phyloP scores from a whole-genome alignment of 495 filamentous ascomycete genomes.

The Annulohypoxylon nitens region DNA sequence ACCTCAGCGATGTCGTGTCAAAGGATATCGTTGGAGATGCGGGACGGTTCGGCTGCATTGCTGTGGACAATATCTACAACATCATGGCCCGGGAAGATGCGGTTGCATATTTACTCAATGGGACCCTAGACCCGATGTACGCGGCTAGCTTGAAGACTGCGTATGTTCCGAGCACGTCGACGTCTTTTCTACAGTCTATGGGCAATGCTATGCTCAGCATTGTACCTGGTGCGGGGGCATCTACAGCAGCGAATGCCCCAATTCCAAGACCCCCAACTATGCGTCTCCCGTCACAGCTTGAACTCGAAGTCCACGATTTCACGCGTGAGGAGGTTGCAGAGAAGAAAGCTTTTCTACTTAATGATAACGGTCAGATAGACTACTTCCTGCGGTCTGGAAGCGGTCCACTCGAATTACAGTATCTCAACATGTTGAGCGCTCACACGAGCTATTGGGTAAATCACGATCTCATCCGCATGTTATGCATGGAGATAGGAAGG shows the following conservation, averaged over 20 bases:
- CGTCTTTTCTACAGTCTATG: slow-evolving; percentile 75
- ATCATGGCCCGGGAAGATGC: slow-evolving; percentile 76
- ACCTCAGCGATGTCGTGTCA: slow-evolving; percentile 69
- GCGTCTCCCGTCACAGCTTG: slow-evolving; percentile 88
- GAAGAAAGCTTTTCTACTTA: slow-evolving; percentile 85
- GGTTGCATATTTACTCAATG: slow-evolving; percentile 93
- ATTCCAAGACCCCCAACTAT: slow-evolving; percentile 57
- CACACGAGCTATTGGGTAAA: slow-evolving; percentile 94
- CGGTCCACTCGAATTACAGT: slow-evolving; percentile 91
- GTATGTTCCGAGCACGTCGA: slow-evolving; percentile 78
- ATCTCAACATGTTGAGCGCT: slow-evolving; percentile 96
- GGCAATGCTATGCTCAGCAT: slow-evolving; percentile 72
- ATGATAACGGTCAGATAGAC: slow-evolving; percentile 96
- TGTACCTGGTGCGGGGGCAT: slow-evolving; percentile 47
- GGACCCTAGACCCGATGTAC: slow-evolving; percentile 84
- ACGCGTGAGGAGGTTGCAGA: slow-evolving; percentile 92
- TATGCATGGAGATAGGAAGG: slow-evolving; percentile 89
- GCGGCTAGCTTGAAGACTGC: slow-evolving; percentile 81
- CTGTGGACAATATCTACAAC: slow-evolving; percentile 97
- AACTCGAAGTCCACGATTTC: slow-evolving; percentile 96
- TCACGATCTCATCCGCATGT: slow-evolving; percentile 84
- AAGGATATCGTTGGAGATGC: slow-evolving; percentile 78
- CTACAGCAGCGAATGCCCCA: slow-evolving; percentile 31
- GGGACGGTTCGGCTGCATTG: slow-evolving; percentile 87
- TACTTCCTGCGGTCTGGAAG: slow-evolving; percentile 84